phyloP scores from a whole-genome alignment of 768 basidiomycete genomes.

The Leccinum disarticulatum region DNA sequence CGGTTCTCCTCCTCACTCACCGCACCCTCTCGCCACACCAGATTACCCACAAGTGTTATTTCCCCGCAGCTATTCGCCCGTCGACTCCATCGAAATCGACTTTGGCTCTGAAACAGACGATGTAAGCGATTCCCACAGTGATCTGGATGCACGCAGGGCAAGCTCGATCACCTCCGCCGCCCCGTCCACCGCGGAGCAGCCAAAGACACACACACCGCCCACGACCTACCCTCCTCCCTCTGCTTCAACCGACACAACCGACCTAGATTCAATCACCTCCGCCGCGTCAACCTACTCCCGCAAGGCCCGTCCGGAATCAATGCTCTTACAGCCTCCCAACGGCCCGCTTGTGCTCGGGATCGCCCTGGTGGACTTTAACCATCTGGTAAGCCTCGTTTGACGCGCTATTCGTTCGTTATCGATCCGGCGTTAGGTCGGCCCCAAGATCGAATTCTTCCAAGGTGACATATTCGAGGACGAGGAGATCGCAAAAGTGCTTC shows the following conservation, averaged over 20 bases:
- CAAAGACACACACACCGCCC: slow-evolving; percentile 29
- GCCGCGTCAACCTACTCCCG: slow-evolving; percentile 52
- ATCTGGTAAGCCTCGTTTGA: slow-evolving; percentile 57
- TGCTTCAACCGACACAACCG: slow-evolving; percentile 40
- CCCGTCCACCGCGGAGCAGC: slow-evolving; percentile 41
- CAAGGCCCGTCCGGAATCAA: slow-evolving; percentile 79
- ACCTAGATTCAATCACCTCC: slow-evolving; percentile 60
- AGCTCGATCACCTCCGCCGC: slow-evolving; percentile 54
- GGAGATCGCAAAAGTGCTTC: slow-evolving; percentile 80
- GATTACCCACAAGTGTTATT: slow-evolving; percentile 29
- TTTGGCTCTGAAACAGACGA: slow-evolving; percentile 55
- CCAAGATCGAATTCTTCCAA: slow-evolving; percentile 81
- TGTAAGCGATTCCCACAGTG: slow-evolving; percentile 47
- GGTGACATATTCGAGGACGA: slow-evolving; percentile 84
- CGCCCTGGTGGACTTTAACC: slow-evolving; percentile 94
- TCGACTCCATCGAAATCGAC: slow-evolving; percentile 53
- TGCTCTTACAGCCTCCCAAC: slow-evolving; percentile 57
- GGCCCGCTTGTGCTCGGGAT: slow-evolving; percentile 77
- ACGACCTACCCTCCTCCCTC: slow-evolving; percentile 52
- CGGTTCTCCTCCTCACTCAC: slow-evolving; percentile 61
- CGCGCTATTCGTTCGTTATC: slow-evolving; percentile 11
- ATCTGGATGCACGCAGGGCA: slow-evolving; percentile 34
- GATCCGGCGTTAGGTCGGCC: slow-evolving; percentile 66
- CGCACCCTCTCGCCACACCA: slow-evolving; percentile 32
- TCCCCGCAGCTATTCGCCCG: slow-evolving; percentile 43